Evolutionary conservation across 1,139 yeast genomes (phyloP).

Genomic region (Pichia sp.): DNA sequence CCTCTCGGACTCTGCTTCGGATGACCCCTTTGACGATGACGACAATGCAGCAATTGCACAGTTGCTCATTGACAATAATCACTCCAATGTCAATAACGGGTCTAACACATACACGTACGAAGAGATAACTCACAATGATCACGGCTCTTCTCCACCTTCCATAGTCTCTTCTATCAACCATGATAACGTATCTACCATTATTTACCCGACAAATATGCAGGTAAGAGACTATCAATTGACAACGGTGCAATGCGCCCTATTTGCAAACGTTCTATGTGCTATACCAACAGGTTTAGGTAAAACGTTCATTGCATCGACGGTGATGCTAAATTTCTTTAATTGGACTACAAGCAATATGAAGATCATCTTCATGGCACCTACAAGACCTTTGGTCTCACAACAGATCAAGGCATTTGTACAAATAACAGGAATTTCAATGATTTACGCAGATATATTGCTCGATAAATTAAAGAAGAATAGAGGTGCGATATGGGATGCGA

Average conservation of each 20-base stretch:
- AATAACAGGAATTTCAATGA: constrained; percentile 73
- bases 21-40: no score
- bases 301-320: constrained; percentile 91
- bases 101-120: no score
- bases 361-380: constrained; percentile 93
- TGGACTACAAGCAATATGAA: constrained; percentile 72
- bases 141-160: constrained; percentile 44
- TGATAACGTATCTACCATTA: constrained; percentile 41
- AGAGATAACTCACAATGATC: no score
- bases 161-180: constrained; percentile 22
- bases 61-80: no score
- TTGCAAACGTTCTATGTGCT: constrained; percentile 74
- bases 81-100: no score
- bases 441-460: constrained; percentile 71
- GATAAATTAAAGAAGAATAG: constrained; percentile 65
- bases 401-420: constrained; percentile 92
- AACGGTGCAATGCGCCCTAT: constrained; percentile 67
- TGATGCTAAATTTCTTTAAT: constrained; percentile 80
- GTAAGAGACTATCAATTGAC: constrained; percentile 83
- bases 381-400: constrained; percentile 95
- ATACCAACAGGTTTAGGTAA: constrained; percentile 97
- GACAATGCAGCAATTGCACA: no score
- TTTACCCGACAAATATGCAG: constrained; percentile 82
- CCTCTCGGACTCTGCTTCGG: no score
- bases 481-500: constrained; percentile 64